Conservation (phyloP, 352 stramenopile genomes). For the Pythium scleroteichum region DNA sequence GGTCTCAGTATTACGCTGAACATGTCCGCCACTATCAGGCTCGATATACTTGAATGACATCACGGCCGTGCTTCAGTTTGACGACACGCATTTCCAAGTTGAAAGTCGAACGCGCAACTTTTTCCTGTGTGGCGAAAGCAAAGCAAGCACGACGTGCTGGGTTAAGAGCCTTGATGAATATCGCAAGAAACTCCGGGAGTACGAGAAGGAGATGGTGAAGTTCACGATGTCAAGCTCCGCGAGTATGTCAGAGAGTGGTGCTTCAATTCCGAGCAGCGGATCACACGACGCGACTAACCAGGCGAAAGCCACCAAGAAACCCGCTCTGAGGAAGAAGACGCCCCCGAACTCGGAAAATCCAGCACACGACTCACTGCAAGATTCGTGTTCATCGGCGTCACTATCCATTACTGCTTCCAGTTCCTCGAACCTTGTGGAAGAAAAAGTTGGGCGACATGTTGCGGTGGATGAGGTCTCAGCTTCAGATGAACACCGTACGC, state of each 20-base stretch:
- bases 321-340: conserved; percentile 32
- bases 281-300: neutral
- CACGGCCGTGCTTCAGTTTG: conserved; percentile 83
- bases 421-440: conserved; percentile 27
- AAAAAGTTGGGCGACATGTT: conserved; percentile 20
- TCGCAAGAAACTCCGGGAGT: conserved; percentile 63
- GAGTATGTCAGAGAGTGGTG: neutral
- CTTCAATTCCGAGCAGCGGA: conserved; percentile 6
- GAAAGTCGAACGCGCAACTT: conserved; percentile 84
- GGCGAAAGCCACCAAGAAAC: conserved; percentile 6
- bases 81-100: conserved; percentile 86
- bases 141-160: conserved; percentile 78
- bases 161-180: conserved; percentile 83
- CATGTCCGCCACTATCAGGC: conserved; percentile 31
- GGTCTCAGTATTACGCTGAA: neutral
- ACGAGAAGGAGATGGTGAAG: conserved; percentile 64
- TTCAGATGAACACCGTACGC: conserved; percentile 27
- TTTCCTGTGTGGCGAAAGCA: conserved; percentile 84
- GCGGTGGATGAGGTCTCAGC: conserved; percentile 9
- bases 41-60: conserved; percentile 88
- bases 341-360: conserved; percentile 5
- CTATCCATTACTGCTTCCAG: conserved; percentile 15
- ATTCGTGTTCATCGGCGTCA: conserved; percentile 20
- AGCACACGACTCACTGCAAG: conserved; percentile 23
- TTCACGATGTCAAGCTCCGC: conserved; percentile 2